Percentiles rank a stretch among this genome's conserved stretches.
Evolutionary conservation across 2,329 filamentous ascomycete genomes (phyloP).

Genomic region (Hirsutella minnesotensis): DNA sequence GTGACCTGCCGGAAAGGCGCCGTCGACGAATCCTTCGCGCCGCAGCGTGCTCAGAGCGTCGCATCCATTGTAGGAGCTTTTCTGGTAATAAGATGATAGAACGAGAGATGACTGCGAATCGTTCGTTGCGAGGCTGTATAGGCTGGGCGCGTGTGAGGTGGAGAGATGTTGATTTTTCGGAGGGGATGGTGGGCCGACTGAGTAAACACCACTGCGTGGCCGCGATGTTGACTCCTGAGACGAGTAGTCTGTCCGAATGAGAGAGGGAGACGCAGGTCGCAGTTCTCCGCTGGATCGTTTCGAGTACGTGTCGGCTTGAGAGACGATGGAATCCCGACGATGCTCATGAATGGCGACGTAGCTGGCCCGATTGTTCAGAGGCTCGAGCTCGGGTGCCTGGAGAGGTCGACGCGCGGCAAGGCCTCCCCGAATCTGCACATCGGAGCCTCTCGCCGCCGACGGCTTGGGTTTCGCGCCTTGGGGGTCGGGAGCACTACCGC

Average conservation of each 20-base stretch:
- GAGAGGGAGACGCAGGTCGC: constrained; percentile 31
- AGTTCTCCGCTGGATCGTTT: constrained; percentile 33
- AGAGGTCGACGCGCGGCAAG: constrained; percentile 1
- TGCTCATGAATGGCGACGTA: constrained; percentile 39
- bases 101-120: constrained; percentile 43
- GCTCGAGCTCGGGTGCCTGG: constrained; percentile 15
- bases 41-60: constrained; percentile 37
- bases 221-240: constrained; percentile 11
- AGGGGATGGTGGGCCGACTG: constrained; percentile 11
- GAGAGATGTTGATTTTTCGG: constrained; percentile 12
- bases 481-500: constrained; percentile 2
- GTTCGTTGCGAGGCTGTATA: constrained; percentile 48
- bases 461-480: constrained; percentile 6
- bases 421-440: constrained; percentile 2
- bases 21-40: constrained; percentile 40
- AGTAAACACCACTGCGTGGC: constrained; percentile 6
- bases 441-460: neutral
- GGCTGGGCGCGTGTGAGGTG: constrained; percentile 33
- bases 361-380: constrained; percentile 33
- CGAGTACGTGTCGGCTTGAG: constrained; percentile 43
- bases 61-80: constrained; percentile 34
- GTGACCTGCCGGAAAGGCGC: constrained; percentile 47
- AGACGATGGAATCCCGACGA: constrained; percentile 41
- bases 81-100: constrained; percentile 35
- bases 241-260: constrained; percentile 13